These are phyloP conservation scores for Fusarium transvaalense DNA, from an alignment of 2,329 filamentous ascomycete genomes.

Conservation along the genomic window DNA sequence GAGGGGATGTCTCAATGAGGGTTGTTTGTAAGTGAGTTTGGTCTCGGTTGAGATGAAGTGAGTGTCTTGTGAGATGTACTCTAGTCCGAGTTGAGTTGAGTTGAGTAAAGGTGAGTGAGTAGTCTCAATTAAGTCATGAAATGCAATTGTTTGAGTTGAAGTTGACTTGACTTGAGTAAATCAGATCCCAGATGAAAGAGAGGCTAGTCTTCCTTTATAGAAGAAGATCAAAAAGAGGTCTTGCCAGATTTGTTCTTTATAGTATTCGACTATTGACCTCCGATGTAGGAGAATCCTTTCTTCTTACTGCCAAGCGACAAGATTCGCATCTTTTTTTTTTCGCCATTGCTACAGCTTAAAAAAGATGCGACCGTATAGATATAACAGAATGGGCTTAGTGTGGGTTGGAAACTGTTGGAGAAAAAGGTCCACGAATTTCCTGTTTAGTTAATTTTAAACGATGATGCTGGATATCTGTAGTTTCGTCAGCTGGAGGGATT, in stretches of 20 bases:
- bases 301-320: not conserved
- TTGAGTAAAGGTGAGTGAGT: not conserved
- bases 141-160: not conserved
- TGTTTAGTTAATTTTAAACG: conserved; percentile 26
- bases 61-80: not conserved
- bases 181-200: not conserved
- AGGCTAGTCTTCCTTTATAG: not conserved
- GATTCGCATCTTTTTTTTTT: conserved; percentile 9
- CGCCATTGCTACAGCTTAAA: conserved; percentile 12
- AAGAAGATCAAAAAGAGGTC: not conserved
- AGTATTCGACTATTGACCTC: conserved; percentile 11
- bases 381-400: conserved; percentile 11
- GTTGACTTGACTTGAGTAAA: not conserved
- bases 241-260: not conserved
- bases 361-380: conserved; percentile 1
- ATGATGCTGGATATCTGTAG: not conserved
- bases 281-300: conserved; percentile 22
- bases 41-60: not conserved
- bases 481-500: not conserved
- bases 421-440: not conserved
- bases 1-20: not conserved
- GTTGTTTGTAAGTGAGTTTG: not conserved
- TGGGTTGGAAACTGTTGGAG: not conserved
- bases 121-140: not conserved
- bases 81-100: not conserved